Conservation (phyloP, 2,329 filamentous ascomycete species). For the Myrmaecium sp. region DNA sequence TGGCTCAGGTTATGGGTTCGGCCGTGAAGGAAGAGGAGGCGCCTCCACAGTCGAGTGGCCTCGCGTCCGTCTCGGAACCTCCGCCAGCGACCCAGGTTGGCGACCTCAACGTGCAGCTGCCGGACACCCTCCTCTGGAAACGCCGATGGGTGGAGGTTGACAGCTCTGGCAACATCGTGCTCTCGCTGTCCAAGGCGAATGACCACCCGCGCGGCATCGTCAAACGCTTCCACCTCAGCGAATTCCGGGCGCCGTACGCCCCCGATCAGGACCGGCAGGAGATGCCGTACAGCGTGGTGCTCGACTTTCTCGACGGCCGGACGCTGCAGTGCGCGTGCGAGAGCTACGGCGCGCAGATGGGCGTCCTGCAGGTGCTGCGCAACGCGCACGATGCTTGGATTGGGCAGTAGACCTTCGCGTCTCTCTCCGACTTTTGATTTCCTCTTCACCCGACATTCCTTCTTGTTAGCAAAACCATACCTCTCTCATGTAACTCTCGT, state of each 20-base stretch:
- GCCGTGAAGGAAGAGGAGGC: constrained; percentile 20
- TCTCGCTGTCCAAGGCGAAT: constrained; percentile 52
- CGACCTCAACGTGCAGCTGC: constrained; percentile 93
- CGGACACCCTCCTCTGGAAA: constrained; percentile 93
- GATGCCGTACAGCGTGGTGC: constrained; percentile 65
- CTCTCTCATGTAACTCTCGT: no score
- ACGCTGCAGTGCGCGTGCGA: constrained; percentile 42
- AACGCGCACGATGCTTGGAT: constrained; percentile 3
- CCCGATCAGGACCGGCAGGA: constrained; percentile 89
- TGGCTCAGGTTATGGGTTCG: constrained; percentile 19
- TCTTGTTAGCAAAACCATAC: no score
- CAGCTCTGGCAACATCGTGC: constrained; percentile 62
- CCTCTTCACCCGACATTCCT: no score
- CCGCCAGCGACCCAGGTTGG: constrained; percentile 53
- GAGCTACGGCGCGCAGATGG: constrained; percentile 15
- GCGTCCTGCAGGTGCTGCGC: constrained; percentile 11
- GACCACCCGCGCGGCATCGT: constrained; percentile 39
- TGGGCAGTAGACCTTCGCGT: no score
- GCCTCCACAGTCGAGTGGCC: constrained; percentile 8
- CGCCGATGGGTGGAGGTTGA: constrained; percentile 78
- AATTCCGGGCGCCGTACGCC: constrained; percentile 62
- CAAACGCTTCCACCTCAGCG: constrained; percentile 71
- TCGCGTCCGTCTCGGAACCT: constrained; percentile 21
- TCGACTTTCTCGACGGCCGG: constrained; percentile 45
- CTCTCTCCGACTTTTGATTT: no score